Conservation (phyloP, 2,329 filamentous ascomycete species). For the Chaetomium sp. region DNA sequence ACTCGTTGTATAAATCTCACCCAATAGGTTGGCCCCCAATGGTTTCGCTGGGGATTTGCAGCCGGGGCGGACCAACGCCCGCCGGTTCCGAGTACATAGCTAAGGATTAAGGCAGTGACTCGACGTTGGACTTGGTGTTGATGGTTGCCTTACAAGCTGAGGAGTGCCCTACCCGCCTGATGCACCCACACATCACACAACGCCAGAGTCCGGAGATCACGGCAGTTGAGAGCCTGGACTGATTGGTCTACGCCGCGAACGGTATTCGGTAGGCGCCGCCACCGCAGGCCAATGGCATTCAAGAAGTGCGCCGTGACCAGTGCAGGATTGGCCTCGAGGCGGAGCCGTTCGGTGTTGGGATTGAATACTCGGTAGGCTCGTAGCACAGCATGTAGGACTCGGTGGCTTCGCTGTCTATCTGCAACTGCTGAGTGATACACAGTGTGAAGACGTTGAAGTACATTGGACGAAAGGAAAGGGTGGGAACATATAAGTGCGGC, state of each 20-base stretch:
- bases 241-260: neutral
- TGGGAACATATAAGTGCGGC: neutral
- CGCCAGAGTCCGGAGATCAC: neutral
- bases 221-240: neutral
- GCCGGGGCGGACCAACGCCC: neutral
- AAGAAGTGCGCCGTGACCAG: neutral
- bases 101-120: neutral
- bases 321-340: neutral
- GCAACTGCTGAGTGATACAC: neutral
- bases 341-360: neutral
- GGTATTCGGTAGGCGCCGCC: neutral
- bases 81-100: neutral
- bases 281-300: neutral
- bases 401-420: neutral
- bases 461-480: neutral
- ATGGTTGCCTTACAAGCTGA: neutral
- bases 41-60: neutral
- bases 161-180: neutral
- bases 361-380: neutral
- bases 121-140: neutral
- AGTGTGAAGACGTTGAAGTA: neutral
- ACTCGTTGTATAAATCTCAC: neutral
- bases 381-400: neutral
- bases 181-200: neutral
- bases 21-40: neutral